Evolutionary conservation across 108 stramenopile genomes (phyloP).

Genomic region (Pseudonitzschia pungens): DNA sequence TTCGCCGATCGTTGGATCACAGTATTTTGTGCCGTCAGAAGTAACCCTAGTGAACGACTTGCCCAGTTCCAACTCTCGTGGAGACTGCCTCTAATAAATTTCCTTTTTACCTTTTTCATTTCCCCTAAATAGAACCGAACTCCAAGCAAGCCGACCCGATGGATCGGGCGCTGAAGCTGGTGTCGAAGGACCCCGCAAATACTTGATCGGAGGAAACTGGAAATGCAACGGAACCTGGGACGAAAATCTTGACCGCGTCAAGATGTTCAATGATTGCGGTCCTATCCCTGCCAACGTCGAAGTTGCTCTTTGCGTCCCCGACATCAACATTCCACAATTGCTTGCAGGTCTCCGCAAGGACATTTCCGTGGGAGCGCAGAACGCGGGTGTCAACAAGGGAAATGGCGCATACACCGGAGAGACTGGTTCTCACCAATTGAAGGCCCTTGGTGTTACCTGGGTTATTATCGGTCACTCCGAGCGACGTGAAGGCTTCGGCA

Average conservation of each 20-base stretch:
- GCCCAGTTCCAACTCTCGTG: too few relatives aligned
- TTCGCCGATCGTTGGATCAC: too few relatives aligned
- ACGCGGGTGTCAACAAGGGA: constrained; percentile 65
- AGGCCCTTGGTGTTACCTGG: constrained; percentile 95
- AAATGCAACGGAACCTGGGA: constrained; percentile 89
- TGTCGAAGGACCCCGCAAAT: constrained; percentile 58
- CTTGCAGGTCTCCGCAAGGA: constrained; percentile 66
- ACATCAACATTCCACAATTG: constrained; percentile 72
- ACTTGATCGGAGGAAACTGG: constrained; percentile 96
- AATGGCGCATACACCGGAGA: constrained; percentile 98
- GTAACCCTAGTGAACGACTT: too few relatives aligned
- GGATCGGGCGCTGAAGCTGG: constrained; percentile 23
- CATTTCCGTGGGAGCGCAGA: constrained; percentile 83
- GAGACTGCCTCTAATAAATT: neutral
- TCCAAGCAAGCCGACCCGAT: constrained; percentile 32
- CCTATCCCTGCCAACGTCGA: constrained; percentile 82
- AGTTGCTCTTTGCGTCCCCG: constrained; percentile 82
- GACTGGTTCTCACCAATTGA: constrained; percentile 80
- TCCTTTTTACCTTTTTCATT: neutral
- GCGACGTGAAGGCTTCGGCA: constrained; percentile 92
- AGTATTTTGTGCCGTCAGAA: too few relatives aligned
- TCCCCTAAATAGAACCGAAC: neutral
- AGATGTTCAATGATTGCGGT: constrained; percentile 83
- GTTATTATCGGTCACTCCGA: constrained; percentile 98
- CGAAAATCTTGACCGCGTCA: constrained; percentile 66